Conservation (phyloP, 2,329 filamentous ascomycete species). For the Emmonsiellopsis sp. region DNA sequence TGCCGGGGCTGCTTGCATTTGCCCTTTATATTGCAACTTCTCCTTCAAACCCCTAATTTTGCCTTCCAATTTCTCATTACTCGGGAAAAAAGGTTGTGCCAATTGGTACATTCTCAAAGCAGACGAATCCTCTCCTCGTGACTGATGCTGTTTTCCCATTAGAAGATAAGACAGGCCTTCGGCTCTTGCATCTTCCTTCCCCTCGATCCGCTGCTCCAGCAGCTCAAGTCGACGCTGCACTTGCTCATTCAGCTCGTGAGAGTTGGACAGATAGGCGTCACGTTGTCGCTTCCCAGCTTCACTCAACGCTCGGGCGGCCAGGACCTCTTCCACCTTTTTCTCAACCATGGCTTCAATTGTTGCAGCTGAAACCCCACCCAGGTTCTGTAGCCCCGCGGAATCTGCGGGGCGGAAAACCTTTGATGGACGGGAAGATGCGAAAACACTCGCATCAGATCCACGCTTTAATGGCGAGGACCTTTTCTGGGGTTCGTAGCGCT, state of each 20-base stretch:
- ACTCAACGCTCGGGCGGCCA: conserved; percentile 62
- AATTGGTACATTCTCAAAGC: conserved; percentile 80
- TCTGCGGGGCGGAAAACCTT: conserved; percentile 37
- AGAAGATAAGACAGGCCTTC: conserved; percentile 78
- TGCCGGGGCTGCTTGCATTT: background rate
- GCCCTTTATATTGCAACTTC: conserved; percentile 30
- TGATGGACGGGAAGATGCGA: conserved; percentile 32
- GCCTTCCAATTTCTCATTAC: conserved; percentile 61
- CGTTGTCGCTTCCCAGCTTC: conserved; percentile 40
- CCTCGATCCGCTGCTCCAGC: conserved; percentile 76
- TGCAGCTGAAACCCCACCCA: conserved; percentile 48
- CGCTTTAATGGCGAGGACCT: conserved; percentile 34
- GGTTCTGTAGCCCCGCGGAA: conserved; percentile 26
- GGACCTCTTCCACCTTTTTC: conserved; percentile 79
- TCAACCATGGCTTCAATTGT: conserved; percentile 88
- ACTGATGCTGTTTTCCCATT: conserved; percentile 87
- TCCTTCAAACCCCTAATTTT: conserved; percentile 50
- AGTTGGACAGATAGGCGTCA: conserved; percentile 13
- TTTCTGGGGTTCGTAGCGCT: conserved; percentile 33
- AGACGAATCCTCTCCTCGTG: conserved; percentile 66
- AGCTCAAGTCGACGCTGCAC: conserved; percentile 74
- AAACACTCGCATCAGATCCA: conserved; percentile 23
- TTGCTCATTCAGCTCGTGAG: conserved; percentile 59
- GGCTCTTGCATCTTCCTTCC: conserved; percentile 63
- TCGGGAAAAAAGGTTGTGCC: conserved; percentile 76